Percentiles rank a stretch among this genome's conserved stretches.
phyloP scores from a whole-genome alignment of 2,329 filamentous ascomycete genomes.

The Venturia oleaginea region DNA sequence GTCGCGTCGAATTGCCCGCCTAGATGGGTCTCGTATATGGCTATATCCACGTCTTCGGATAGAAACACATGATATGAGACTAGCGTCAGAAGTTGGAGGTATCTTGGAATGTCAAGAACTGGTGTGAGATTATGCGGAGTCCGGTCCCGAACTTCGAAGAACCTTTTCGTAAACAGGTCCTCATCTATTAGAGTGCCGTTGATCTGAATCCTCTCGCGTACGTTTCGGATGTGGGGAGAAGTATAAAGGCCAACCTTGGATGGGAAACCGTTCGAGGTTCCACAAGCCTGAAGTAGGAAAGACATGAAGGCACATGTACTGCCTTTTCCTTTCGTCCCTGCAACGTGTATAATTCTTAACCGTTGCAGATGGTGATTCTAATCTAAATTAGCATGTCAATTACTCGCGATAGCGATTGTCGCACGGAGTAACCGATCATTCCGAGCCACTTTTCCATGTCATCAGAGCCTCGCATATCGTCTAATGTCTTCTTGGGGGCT shows the following conservation, averaged over 20 bases:
- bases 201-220: conserved; percentile 76
- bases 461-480: not conserved
- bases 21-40: conserved; percentile 86
- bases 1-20: conserved; percentile 91
- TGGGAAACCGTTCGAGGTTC: conserved; percentile 46
- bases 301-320: conserved; percentile 83
- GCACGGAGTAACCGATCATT: not conserved
- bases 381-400: not conserved
- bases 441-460: not conserved
- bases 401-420: not conserved
- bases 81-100: conserved; percentile 59
- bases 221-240: conserved; percentile 74
- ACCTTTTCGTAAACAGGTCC: conserved; percentile 62
- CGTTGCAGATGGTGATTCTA: conserved; percentile 42
- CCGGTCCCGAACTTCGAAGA: conserved; percentile 73
- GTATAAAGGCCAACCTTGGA: conserved; percentile 69
- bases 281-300: conserved; percentile 56
- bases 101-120: conserved; percentile 62
- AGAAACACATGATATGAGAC: conserved; percentile 80
- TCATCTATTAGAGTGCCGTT: conserved; percentile 61
- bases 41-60: conserved; percentile 62
- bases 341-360: conserved; percentile 76
- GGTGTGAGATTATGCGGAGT: conserved; percentile 27
- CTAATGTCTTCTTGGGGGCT: not conserved
- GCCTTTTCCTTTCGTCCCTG: conserved; percentile 95